Percentiles rank a stretch among this genome's conserved stretches.
These are phyloP conservation scores for Cordyceps militaris DNA, from an alignment of 2,329 filamentous ascomycete species.

Conservation along the genomic window DNA sequence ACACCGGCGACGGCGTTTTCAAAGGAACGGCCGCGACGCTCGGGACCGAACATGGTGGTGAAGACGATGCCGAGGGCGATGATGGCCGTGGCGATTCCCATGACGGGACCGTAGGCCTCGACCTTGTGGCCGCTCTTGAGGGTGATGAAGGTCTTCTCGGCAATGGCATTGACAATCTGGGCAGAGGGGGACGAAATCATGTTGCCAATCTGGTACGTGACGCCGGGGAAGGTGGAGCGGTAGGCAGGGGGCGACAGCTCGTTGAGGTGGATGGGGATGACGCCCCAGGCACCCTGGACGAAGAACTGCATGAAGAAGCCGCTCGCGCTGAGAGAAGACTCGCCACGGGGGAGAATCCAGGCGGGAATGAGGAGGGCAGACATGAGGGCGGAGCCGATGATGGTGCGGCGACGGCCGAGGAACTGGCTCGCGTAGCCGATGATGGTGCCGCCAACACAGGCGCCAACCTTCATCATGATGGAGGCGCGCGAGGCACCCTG, in stretches of 20 bases:
- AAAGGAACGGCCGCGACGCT: slow-evolving; percentile 65
- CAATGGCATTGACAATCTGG: slow-evolving; percentile 70
- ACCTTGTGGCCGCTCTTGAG: slow-evolving; percentile 48
- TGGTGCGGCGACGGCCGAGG: slow-evolving; percentile 63
- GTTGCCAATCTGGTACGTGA: slow-evolving; percentile 69
- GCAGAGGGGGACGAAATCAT: slow-evolving; percentile 66
- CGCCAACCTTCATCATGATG: slow-evolving; percentile 76
- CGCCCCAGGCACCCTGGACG: slow-evolving; percentile 59
- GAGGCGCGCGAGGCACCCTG: slow-evolving; percentile 60
- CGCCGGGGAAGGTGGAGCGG: slow-evolving; percentile 62
- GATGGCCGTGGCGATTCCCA: slow-evolving; percentile 71
- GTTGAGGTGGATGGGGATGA: slow-evolving; percentile 67
- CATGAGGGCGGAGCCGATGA: slow-evolving; percentile 53
- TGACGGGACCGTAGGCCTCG: slow-evolving; percentile 66
- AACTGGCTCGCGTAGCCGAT: slow-evolving; percentile 71
- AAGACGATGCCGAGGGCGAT: slow-evolving; percentile 62
- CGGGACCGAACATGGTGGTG: slow-evolving; percentile 64
- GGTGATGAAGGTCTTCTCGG: slow-evolving; percentile 54
- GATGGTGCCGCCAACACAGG: slow-evolving; percentile 65
- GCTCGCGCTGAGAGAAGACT: slow-evolving; percentile 51
- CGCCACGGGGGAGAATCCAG: slow-evolving; percentile 60
- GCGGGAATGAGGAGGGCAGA: slow-evolving; percentile 59
- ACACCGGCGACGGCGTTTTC: slow-evolving; percentile 46
- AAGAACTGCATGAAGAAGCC: slow-evolving; percentile 67
- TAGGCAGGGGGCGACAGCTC: slow-evolving; percentile 65